Base-by-base conservation (phyloP, 768 basidiomycete genomes). In the Mycena olivaceomarginata region DNA sequence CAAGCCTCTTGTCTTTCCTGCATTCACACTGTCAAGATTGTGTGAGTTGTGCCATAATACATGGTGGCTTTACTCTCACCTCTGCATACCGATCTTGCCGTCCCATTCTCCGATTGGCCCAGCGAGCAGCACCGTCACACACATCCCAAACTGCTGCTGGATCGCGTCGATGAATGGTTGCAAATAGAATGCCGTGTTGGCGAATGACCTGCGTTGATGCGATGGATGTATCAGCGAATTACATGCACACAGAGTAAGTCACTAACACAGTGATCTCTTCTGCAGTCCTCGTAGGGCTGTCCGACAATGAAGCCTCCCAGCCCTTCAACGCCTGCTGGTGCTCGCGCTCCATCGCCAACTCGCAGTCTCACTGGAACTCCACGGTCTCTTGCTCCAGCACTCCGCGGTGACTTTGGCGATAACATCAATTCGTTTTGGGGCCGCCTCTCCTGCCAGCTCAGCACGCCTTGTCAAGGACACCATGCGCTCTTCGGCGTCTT, bases 131-230 rank as follows among this genome's bases (percentile, higher is more conserved):
- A 73, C 4, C 41, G 72, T 45, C 5, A 15, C 72, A 7, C 40
- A 43, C 72, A 73, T 73, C 25, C 72, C 72, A 40, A 57, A 73
- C 1, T 64, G 72, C 6, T 73, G 18, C 4, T 40, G 0, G 6
- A 67, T 59, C 1, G 25, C 45, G 43, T 73, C 64, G 13, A 67
- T 41, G 18, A 56, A 72, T 2, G 71, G 71, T 39, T 72, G 62
- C 39, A 72, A 53, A 37, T 65, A 72, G 25, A 22, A 46, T 4
- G 51, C 71, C 4, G 48, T 63, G 63, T 53, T 72, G 0, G 20
- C 53, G 6, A 72, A 15, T 2, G n/a, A n/a, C n/a, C n/a, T n/a
- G n/a, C n/a, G n/a, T n/a, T n/a, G n/a, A n/a, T n/a, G n/a, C n/a
- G n/a, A n/a, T n/a, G n/a, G n/a, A n/a, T n/a, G n/a, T n/a, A n/a